Evolutionary conservation across 2,329 filamentous ascomycete species (phyloP), one percentile per base, ranked within the genome.

Genomic region (Trichoderma sp.): DNA sequence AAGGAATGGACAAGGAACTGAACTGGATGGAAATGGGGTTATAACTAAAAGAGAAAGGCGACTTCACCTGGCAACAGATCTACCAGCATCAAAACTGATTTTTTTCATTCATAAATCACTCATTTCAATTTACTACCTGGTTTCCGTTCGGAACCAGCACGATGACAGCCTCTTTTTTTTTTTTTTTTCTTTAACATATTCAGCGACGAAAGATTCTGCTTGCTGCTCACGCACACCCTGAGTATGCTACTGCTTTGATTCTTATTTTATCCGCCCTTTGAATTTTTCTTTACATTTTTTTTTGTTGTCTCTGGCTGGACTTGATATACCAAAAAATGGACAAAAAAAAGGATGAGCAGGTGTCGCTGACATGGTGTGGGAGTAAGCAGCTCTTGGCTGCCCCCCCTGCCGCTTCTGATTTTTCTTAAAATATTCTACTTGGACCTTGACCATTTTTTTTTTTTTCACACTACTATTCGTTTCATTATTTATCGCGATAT

Each of bases 1-100:
- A 34, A 39, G 37, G 52, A 63, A 37, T 15, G 35, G 61, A 45
- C 19, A 39, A 48, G 35, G 19, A 15, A 48, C 50, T 45, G 35
- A 29, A 42, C 39, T 45, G 61, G 61, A 57, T 64, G 61, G 64
- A 42, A 63, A 69, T 17, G 19, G 60, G 59, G 22, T 48, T 57
- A 64, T 35, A 63, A 57, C 35, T 54, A 72, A 70, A 54, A 68
- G 69, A 68, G 67, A 61, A 70, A 72, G 71, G 71, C 72, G 54
- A 74, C 69, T 71, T 69, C 72, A 59, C 73, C 74, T 76, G 74
- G 73, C 74, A 80, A 79, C 72, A 78, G 77, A 48, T 71, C 72
- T 29, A 75, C 77, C 59, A 71, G 72, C 70, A 58, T 76, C 75
- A 70, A 70, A 68, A 64, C 52, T 60, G 54, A 48, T 27, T 58